Conservation (phyloP, 108 stramenopile species). For the Mediolabrus comicus region DNA sequence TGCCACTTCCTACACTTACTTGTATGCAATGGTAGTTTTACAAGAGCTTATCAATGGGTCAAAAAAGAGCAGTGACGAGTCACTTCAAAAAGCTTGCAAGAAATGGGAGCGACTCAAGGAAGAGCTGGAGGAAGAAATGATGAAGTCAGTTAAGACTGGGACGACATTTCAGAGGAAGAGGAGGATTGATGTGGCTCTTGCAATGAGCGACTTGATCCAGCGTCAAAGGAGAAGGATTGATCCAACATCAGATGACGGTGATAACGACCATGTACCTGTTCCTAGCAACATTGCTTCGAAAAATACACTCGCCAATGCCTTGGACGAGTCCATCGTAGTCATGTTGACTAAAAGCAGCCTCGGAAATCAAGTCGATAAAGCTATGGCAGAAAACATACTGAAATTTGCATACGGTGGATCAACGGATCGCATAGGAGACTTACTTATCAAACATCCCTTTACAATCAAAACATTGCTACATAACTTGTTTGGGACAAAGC, state of each 20-base stretch:
- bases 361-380: constrained; percentile 62
- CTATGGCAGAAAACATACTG: constrained; percentile 58
- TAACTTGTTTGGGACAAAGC: constrained; percentile 58
- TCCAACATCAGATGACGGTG: constrained; percentile 19
- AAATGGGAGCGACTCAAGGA: constrained; percentile 81
- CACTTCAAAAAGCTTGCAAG: constrained; percentile 41
- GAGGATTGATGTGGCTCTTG: constrained; percentile 73
- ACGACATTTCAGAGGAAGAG: constrained; percentile 73
- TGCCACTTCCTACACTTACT: constrained; percentile 80
- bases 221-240: constrained; percentile 58
- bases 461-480: constrained; percentile 59
- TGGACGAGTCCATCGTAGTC: constrained; percentile 56
- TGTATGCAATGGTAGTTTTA: constrained; percentile 72
- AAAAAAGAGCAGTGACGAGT: not conserved
- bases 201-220: constrained; percentile 74
- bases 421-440: constrained; percentile 55
- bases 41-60: constrained; percentile 28
- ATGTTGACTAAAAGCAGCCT: constrained; percentile 61
- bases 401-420: constrained; percentile 43
- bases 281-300: not conserved
- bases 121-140: constrained; percentile 71
- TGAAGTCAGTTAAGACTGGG: constrained; percentile 50
- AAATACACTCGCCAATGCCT: constrained; percentile 28
- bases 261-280: not conserved
- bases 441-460: constrained; percentile 65